Percentiles rank a stretch among this genome's conserved stretches.
These are phyloP conservation scores for Thielaviopsis musarum DNA, from an alignment of 2,329 filamentous ascomycete species.

Conservation along the genomic window DNA sequence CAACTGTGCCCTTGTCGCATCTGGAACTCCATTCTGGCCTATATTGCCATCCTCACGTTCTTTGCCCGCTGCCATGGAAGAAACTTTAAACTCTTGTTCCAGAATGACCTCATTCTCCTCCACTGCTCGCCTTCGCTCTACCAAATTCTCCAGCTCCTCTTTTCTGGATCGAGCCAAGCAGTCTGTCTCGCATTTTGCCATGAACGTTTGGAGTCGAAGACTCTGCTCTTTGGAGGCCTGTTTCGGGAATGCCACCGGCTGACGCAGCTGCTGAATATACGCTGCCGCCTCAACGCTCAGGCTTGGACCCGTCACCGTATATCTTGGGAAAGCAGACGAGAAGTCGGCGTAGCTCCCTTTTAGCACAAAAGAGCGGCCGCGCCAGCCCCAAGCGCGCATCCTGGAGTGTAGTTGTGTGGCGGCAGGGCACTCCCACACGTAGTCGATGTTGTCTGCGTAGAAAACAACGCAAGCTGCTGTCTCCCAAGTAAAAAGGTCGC, in stretches of 20 bases:
- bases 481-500: conserved; percentile 29
- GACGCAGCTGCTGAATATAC: not conserved
- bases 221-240: not conserved
- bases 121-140: conserved; percentile 25
- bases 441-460: conserved; percentile 34
- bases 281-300: not conserved
- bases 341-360: conserved; percentile 41
- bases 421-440: conserved; percentile 32
- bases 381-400: conserved; percentile 30
- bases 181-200: conserved; percentile 24
- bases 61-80: not conserved
- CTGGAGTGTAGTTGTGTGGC: conserved; percentile 29
- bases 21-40: conserved; percentile 11
- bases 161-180: conserved; percentile 18
- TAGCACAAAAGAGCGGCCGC: conserved; percentile 34
- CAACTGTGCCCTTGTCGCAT: conserved; percentile 29
- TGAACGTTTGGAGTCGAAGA: not conserved
- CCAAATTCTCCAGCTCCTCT: not conserved
- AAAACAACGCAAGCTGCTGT: conserved; percentile 33
- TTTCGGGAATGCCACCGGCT: not conserved
- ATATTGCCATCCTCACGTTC: not conserved
- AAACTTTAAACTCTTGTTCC: conserved; percentile 29
- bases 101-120: conserved; percentile 30
- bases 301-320: conserved; percentile 22
- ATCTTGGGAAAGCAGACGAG: conserved; percentile 33